These are phyloP conservation scores for Apiotrichum laibachii DNA, from an alignment of 1,284 basidiomycete genomes.

Conservation along the genomic window DNA sequence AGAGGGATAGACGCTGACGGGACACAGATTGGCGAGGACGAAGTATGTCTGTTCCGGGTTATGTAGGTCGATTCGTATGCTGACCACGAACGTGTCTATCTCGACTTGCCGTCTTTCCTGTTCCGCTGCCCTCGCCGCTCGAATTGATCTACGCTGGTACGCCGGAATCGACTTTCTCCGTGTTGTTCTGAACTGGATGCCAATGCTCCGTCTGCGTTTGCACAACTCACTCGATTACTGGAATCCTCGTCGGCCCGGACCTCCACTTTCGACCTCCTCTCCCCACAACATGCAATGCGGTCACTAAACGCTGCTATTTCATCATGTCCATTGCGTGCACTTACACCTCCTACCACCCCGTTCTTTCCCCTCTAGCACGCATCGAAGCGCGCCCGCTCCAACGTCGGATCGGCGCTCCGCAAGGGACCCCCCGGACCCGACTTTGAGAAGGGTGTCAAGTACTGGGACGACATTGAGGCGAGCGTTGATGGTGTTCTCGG, in stretches of 20 bases:
- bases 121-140: neutral
- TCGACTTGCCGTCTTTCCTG: neutral
- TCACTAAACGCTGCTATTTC: neutral
- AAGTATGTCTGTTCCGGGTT: neutral
- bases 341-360: neutral
- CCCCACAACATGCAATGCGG: too few species aligned
- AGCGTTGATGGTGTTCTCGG: conserved; percentile 54
- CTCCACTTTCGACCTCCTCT: too few species aligned
- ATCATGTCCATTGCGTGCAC: neutral
- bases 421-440: conserved; percentile 39
- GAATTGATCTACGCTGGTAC: too few species aligned
- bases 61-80: neutral
- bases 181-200: too few species aligned
- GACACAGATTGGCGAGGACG: neutral
- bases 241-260: too few species aligned
- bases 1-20: neutral
- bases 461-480: conserved; percentile 53
- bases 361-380: conserved; percentile 10
- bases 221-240: too few species aligned
- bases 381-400: conserved; percentile 23
- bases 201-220: too few species aligned
- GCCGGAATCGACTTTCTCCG: too few species aligned
- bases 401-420: conserved; percentile 35
- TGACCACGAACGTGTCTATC: neutral
- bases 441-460: conserved; percentile 52